These are phyloP conservation scores for Allantophomopsis lycopodina DNA, from an alignment of 2,329 filamentous ascomycete genomes.

Conservation along the genomic window DNA sequence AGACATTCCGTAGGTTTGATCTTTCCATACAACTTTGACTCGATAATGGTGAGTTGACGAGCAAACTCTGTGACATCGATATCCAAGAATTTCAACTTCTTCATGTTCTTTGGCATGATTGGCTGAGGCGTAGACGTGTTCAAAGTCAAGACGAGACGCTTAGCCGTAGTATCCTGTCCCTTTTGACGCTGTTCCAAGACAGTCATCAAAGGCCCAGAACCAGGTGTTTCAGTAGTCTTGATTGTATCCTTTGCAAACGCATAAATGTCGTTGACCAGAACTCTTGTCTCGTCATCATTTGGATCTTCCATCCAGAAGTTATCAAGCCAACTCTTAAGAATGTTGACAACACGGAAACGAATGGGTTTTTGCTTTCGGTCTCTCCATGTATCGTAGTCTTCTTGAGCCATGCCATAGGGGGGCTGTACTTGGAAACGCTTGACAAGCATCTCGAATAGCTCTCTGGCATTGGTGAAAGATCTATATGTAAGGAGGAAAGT, in stretches of 20 bases:
- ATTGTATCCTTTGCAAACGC: conserved; percentile 85
- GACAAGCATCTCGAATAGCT: conserved; percentile 86
- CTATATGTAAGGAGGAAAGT: conserved; percentile 95
- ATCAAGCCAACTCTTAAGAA: conserved; percentile 96
- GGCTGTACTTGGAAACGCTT: conserved; percentile 88
- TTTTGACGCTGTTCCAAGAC: conserved; percentile 79
- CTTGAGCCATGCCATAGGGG: conserved; percentile 60
- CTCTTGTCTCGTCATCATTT: conserved; percentile 60
- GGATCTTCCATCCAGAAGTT: conserved; percentile 97
- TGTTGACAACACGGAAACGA: conserved; percentile 91
- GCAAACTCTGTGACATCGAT: conserved; percentile 95
- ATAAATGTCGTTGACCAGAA: conserved; percentile 78
- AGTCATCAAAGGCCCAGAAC: conserved; percentile 70
- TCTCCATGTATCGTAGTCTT: conserved; percentile 77
- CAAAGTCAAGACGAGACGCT: conserved; percentile 76
- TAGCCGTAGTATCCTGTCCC: conserved; percentile 76
- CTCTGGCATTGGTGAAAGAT: conserved; percentile 82
- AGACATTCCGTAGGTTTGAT: conserved; percentile 93
- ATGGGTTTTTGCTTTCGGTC: conserved; percentile 95
- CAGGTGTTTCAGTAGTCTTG: conserved; percentile 85
- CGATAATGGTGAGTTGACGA: conserved; percentile 93
- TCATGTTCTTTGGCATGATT: conserved; percentile 98
- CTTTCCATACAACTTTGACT: conserved; percentile 87
- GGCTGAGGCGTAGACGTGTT: conserved; percentile 72
- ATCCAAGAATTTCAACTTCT: conserved; percentile 96